Conservation (phyloP, 1,284 basidiomycete species). For the Phellinidium pouzarii region DNA sequence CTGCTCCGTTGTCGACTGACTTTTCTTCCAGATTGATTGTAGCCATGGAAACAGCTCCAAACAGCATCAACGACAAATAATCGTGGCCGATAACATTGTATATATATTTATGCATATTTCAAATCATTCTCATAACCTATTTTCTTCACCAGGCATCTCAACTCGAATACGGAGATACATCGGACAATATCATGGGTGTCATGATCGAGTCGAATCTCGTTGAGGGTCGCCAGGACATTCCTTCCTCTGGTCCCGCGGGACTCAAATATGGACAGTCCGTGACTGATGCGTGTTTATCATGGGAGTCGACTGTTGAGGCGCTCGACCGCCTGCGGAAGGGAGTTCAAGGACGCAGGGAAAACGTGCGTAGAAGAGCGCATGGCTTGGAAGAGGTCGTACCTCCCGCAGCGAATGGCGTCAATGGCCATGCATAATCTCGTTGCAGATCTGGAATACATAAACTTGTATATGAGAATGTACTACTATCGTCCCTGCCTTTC, state of each 20-base stretch:
- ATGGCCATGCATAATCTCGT: not conserved
- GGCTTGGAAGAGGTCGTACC: slow-evolving; percentile 20
- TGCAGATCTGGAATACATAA: not conserved
- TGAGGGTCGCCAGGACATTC: slow-evolving; percentile 85
- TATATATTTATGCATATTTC: slow-evolving; percentile 16
- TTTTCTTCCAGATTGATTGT: slow-evolving; percentile 71
- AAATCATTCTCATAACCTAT: slow-evolving; percentile 4
- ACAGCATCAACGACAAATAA: slow-evolving; percentile 78
- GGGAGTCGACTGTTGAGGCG: slow-evolving; percentile 78
- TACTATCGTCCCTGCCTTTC: not conserved
- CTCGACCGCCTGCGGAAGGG: slow-evolving; percentile 79
- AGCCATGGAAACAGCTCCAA: slow-evolving; percentile 92
- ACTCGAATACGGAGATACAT: slow-evolving; percentile 64
- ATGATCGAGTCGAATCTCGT: slow-evolving; percentile 97
- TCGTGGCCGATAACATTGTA: slow-evolving; percentile 81
- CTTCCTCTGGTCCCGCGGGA: slow-evolving; percentile 66
- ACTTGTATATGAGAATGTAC: too few relatives aligned
- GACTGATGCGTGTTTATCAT: slow-evolving; percentile 86
- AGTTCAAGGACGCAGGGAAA: slow-evolving; percentile 65
- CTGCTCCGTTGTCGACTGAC: slow-evolving; percentile 1
- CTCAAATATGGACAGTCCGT: slow-evolving; percentile 87
- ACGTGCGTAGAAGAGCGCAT: slow-evolving; percentile 33
- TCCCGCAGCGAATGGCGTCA: not conserved
- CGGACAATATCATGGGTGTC: slow-evolving; percentile 83
- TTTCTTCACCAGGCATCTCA: slow-evolving; percentile 52